Evolutionary conservation across 352 stramenopile species (phyloP).

Genomic region (Thraustotheca clavata): DNA sequence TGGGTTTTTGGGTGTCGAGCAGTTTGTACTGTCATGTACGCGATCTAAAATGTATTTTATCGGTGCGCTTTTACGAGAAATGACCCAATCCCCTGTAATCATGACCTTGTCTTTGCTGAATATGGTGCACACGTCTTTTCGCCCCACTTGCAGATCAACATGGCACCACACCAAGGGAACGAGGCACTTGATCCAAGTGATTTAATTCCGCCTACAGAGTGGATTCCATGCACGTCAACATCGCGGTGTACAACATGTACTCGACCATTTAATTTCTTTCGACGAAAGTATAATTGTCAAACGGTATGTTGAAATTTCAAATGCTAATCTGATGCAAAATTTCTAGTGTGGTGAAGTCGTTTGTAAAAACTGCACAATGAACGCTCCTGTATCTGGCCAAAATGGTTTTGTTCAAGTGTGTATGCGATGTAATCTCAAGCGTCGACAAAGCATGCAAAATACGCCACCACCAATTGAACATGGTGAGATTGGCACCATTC

Average conservation of each 20-base stretch:
- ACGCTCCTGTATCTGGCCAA: neutral
- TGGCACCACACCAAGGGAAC: neutral
- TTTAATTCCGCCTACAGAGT: neutral
- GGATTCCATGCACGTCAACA: neutral
- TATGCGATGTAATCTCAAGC: conserved; percentile 1
- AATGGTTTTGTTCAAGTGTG: neutral
- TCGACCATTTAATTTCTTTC: neutral
- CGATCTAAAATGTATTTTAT: no score
- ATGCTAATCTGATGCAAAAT: neutral
- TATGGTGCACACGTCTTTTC: no score
- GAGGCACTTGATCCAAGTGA: neutral
- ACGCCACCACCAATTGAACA: no score
- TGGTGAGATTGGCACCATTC: neutral
- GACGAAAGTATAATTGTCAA: neutral
- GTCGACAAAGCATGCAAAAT: neutral
- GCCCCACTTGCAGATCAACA: neutral
- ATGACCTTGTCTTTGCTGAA: no score
- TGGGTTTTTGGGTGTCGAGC: no score
- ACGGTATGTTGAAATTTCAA: neutral
- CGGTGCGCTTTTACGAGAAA: no score
- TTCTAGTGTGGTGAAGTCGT: neutral
- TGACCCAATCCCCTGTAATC: no score
- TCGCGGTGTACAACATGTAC: neutral
- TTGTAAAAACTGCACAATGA: neutral
- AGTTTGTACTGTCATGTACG: no score